Evolutionary conservation across 805 yeast species (phyloP).

Genomic region (Kregervanrija fluxuum): DNA sequence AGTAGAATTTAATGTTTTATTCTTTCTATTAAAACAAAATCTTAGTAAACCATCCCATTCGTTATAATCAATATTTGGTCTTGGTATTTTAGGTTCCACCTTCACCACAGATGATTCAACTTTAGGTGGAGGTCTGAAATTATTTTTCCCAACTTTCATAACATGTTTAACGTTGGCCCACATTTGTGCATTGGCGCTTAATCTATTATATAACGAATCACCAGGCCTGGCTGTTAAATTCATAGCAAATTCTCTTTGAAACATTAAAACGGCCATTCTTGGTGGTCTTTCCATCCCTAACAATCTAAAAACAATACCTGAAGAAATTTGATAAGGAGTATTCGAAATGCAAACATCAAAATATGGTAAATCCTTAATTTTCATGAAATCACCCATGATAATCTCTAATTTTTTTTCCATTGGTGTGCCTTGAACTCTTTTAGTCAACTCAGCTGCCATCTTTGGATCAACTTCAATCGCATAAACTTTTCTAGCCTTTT

Average conservation of each 20-base stretch:
- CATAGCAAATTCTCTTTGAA: slow-evolving; percentile 94
- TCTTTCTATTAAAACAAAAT: slow-evolving; percentile 87
- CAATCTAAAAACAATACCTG: slow-evolving; percentile 90
- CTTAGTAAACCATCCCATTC: slow-evolving; percentile 97
- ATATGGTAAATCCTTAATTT: slow-evolving; percentile 80
- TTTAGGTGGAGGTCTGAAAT: slow-evolving; percentile 97
- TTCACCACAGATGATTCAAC: slow-evolving; percentile 96
- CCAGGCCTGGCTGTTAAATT: slow-evolving; percentile 94
- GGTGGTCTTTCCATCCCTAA: slow-evolving; percentile 92
- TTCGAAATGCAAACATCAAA: slow-evolving; percentile 95
- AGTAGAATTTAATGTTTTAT: slow-evolving; percentile 87
- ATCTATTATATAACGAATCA: slow-evolving; percentile 85
- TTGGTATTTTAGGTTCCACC: slow-evolving; percentile 83
- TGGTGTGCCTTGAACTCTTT: slow-evolving; percentile 97
- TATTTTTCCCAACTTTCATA: slow-evolving; percentile 96
- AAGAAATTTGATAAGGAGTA: slow-evolving; percentile 96
- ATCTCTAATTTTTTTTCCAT: slow-evolving; percentile 87
- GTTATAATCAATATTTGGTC: slow-evolving; percentile 88
- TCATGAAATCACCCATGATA: slow-evolving; percentile 91
- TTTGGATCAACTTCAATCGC: slow-evolving; percentile 99
- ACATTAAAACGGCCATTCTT: slow-evolving; percentile 90
- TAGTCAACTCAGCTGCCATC: slow-evolving; percentile 98
- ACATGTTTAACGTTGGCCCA: slow-evolving; percentile 99
- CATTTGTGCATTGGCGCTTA: slow-evolving; percentile 97
- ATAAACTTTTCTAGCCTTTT: slow-evolving; percentile 86